phyloP scores from a whole-genome alignment of 1,284 basidiomycete genomes.

The Abortiporus biennis region DNA sequence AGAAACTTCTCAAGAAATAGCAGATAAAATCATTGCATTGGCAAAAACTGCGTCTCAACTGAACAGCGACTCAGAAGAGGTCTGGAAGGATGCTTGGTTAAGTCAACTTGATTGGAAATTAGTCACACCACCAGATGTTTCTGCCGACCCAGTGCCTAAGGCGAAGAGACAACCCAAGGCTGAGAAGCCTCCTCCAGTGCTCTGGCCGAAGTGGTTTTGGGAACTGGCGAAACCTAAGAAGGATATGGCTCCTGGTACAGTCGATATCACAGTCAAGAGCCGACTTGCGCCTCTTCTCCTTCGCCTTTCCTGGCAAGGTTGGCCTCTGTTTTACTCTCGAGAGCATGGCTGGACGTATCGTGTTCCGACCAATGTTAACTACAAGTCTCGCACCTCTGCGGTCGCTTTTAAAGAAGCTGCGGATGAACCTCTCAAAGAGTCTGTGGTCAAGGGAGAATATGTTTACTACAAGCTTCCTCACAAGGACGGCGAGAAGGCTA shows the following conservation, averaged over 20 bases:
- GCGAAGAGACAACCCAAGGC: constrained; percentile 13
- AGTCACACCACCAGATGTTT: background rate
- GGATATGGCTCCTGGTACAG: constrained; percentile 52
- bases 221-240: constrained; percentile 76
- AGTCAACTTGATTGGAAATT: constrained; percentile 62
- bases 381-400: constrained; percentile 31
- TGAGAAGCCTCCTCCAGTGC: constrained; percentile 38
- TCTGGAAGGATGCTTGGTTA: constrained; percentile 49
- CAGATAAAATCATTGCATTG: constrained; percentile 28
- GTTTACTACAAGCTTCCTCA: constrained; percentile 92
- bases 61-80: constrained; percentile 12
- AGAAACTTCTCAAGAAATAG: constrained; percentile 25
- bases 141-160: constrained; percentile 16
- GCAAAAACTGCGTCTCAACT: constrained; percentile 27
- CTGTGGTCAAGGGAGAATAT: constrained; percentile 38
- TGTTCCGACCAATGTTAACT: constrained; percentile 41
- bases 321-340: constrained; percentile 82
- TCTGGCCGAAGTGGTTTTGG: constrained; percentile 97
- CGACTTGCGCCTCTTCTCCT: constrained; percentile 84
- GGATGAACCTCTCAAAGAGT: constrained; percentile 50
- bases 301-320: constrained; percentile 82
- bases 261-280: constrained; percentile 86
- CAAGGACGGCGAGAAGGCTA: constrained; percentile 90
- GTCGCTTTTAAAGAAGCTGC: constrained; percentile 56
- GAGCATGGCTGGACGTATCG: constrained; percentile 93